Base-by-base conservation (phyloP, 768 basidiomycete species). In the Psilocybe sp. region DNA sequence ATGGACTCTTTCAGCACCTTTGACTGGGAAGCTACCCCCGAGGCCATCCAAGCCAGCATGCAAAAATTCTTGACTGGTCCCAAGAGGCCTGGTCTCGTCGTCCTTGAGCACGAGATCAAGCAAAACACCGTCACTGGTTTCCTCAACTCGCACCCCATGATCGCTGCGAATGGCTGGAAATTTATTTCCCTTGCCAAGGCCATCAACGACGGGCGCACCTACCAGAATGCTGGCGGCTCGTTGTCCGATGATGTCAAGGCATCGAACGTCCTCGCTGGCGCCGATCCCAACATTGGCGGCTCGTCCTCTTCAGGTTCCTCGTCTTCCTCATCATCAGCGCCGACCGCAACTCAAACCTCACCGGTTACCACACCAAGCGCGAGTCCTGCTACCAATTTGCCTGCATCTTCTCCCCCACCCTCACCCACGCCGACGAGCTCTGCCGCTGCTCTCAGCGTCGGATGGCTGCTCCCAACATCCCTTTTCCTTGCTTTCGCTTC, bases 81-180 rank as follows among this genome's bases (percentile, higher is more conserved):
- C 68, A 63, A 14, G 23, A 70, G 66, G 9, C 86, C 90, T 2
- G 95, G 95, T 32, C 77, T 95, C 18, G 74, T 92, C 53, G 74
- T 91, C 47, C 77, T 97, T 51, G 87, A 96, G 64, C 95, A 98
- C 66, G 94, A 97, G 68, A 70, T 86, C 18, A 77, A 75, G 31
- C 68, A 79, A 38, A 63, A 71, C 54, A 72, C 85, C 31, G 84
- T 92, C 16, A 57, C 72, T 34, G 80, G 81, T 3, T 95, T 94
- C 68, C 81, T 86, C 0, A 68, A 70, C 37, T 77, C 78, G 7
- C 90, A 77, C 64, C 82, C 85, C 3, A 52, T 80, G 35, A 82
- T 93, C 66, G 70, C 73, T 53, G 57, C 73, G 4, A 82, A 84
- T 56, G 85, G 84, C 10, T 98, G 94, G 94, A 76, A 77, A 32